Conservation (phyloP, 2,329 filamentous ascomycete species). For the Xylariaceae sp. region DNA sequence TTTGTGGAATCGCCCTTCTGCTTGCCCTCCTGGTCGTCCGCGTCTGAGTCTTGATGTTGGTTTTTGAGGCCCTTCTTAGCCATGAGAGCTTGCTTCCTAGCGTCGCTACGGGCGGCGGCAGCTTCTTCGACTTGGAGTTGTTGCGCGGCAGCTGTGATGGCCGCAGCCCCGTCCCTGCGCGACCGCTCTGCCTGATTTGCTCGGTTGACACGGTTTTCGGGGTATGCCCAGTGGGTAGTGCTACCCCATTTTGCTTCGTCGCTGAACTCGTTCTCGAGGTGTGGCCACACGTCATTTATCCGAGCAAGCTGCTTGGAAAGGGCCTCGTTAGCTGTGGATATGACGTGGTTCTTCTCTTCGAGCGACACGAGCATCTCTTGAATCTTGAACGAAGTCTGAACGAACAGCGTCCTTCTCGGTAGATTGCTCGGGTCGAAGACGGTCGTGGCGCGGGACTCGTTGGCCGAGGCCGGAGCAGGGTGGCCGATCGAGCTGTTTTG, state of each 20-base stretch:
- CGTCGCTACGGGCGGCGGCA: constrained; percentile 76
- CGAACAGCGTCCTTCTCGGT: constrained; percentile 67
- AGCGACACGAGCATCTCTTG: constrained; percentile 82
- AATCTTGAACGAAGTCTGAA: constrained; percentile 70
- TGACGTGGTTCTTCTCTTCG: constrained; percentile 96
- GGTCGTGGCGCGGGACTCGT: constrained; percentile 38
- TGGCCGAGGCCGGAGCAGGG: constrained; percentile 35
- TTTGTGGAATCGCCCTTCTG: constrained; percentile 51
- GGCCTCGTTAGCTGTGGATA: constrained; percentile 86
- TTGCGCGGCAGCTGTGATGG: constrained; percentile 70
- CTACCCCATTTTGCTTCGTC: constrained; percentile 93
- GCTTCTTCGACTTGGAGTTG: constrained; percentile 66
- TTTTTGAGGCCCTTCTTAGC: constrained; percentile 68
- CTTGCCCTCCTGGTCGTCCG: constrained; percentile 59
- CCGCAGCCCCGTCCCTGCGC: constrained; percentile 71
- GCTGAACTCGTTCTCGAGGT: constrained; percentile 83
- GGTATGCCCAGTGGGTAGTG: constrained; percentile 90
- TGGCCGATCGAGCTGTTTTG: constrained; percentile 44
- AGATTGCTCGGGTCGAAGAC: constrained; percentile 54
- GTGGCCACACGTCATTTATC: constrained; percentile 80
- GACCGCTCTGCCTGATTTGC: constrained; percentile 66
- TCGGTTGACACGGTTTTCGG: constrained; percentile 66
- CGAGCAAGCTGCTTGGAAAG: constrained; percentile 78
- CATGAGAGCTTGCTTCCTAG: constrained; percentile 73
- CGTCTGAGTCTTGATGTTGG: constrained; percentile 70